phyloP scores from a whole-genome alignment of 2,329 filamentous ascomycete species.

The Phaeosphaeriaceae sp. region DNA sequence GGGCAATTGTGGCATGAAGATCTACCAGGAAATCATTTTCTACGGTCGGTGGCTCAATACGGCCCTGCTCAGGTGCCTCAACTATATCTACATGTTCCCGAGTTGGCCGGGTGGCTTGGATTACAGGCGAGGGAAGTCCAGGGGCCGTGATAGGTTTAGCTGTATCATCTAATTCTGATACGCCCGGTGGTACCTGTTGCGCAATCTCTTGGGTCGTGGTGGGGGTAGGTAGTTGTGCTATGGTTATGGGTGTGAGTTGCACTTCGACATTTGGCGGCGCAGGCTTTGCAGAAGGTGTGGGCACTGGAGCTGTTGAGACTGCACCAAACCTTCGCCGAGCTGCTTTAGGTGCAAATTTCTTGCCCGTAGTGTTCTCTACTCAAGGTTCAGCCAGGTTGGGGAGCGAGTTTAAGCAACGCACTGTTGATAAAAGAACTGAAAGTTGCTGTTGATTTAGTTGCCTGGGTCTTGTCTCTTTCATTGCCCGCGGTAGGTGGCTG shows the following conservation, averaged over 20 bases:
- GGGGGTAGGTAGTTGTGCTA: conserved; percentile 32
- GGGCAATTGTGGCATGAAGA: no score
- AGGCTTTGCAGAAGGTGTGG: conserved; percentile 14
- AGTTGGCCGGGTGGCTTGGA: not conserved
- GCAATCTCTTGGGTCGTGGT: conserved; percentile 29
- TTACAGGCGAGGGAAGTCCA: not conserved
- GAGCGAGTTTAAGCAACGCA: conserved; percentile 18
- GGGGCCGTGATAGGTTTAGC: not conserved
- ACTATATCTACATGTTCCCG: conserved; percentile 15
- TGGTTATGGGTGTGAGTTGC: conserved; percentile 12
- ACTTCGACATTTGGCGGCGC: conserved; percentile 20
- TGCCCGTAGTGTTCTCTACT: conserved; percentile 52
- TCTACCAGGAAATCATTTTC: no score
- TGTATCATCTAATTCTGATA: not conserved
- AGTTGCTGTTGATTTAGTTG: conserved; percentile 24
- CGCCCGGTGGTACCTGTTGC: conserved; percentile 11
- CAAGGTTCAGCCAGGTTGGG: conserved; percentile 20
- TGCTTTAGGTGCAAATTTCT: conserved; percentile 57
- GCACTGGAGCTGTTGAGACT: conserved; percentile 23
- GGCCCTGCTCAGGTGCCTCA: conserved; percentile 30
- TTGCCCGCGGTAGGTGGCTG: conserved; percentile 16
- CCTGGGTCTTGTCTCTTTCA: conserved; percentile 30
- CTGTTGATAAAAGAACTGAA: conserved; percentile 43
- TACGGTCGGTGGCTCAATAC: conserved; percentile 16
- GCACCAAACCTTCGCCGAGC: conserved; percentile 51